Conservation (phyloP, 2,329 filamentous ascomycete genomes). For the Penicillium psychrosexuale region DNA sequence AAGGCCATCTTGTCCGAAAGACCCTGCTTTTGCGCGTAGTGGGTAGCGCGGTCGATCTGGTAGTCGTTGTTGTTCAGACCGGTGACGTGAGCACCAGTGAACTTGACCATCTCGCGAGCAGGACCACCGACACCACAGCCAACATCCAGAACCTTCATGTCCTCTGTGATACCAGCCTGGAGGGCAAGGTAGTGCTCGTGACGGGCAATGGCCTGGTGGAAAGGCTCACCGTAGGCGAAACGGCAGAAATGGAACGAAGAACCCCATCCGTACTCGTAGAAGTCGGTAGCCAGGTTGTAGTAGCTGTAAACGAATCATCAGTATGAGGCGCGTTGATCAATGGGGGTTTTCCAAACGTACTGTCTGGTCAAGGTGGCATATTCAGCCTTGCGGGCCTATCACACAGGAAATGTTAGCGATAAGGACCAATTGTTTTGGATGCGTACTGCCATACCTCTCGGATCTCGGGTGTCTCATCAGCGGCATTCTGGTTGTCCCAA, state of each 20-base stretch:
- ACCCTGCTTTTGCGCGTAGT: slow-evolving; percentile 78
- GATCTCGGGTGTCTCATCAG: slow-evolving; percentile 76
- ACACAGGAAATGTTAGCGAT: slow-evolving; percentile 12
- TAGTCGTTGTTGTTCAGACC: slow-evolving; percentile 99
- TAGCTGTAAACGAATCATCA: slow-evolving; percentile 55
- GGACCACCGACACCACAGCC: slow-evolving; percentile 96
- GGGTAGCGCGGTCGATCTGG: slow-evolving; percentile 90
- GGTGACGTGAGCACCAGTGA: slow-evolving; percentile 82
- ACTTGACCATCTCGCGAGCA: slow-evolving; percentile 93
- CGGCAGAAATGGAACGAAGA: slow-evolving; percentile 97
- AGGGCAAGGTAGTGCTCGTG: slow-evolving; percentile 98
- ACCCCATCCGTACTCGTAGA: slow-evolving; percentile 97
- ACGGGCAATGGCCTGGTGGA: slow-evolving; percentile 86
- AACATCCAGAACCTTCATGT: slow-evolving; percentile 89
- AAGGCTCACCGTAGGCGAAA: slow-evolving; percentile 80
- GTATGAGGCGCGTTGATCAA: not conserved
- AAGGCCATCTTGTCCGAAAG: slow-evolving; percentile 76
- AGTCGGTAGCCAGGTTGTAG: slow-evolving; percentile 93
- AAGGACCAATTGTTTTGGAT: not conserved
- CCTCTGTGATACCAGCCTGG: slow-evolving; percentile 78
- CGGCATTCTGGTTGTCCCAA: slow-evolving; percentile 80
- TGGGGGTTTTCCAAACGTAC: slow-evolving; percentile 52
- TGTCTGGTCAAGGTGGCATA: slow-evolving; percentile 93
- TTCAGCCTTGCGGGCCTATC: slow-evolving; percentile 72
- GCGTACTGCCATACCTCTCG: slow-evolving; percentile 61